phyloP scores from a whole-genome alignment of 306 rosid species.

The Geum urbanum region DNA sequence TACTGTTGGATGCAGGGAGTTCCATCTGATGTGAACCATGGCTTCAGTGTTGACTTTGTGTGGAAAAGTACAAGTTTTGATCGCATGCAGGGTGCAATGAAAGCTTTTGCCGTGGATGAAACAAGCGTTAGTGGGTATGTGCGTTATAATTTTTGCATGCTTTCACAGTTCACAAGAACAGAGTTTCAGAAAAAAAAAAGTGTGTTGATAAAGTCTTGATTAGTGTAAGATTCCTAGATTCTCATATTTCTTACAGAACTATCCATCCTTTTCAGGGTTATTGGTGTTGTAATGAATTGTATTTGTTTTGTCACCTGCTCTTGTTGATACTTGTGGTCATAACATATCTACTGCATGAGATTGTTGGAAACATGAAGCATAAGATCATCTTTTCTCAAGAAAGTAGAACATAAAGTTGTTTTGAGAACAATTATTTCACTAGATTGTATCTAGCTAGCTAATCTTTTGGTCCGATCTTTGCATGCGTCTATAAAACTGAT shows the following conservation, averaged over 20 bases:
- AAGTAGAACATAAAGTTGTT: background rate
- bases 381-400: background rate
- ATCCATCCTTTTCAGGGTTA: background rate
- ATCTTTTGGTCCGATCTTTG: background rate
- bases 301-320: background rate
- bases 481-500: background rate
- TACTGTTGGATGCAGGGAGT: conserved; percentile 69
- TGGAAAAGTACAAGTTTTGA: conserved; percentile 99
- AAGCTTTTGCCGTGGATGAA: conserved; percentile 98
- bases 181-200: background rate
- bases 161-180: background rate
- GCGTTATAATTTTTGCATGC: background rate
- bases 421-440: background rate
- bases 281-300: too few relatives aligned
- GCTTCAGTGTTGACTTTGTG: conserved; percentile 96
- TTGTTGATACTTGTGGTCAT: too few relatives aligned
- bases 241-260: background rate
- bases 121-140: conserved; percentile 99
- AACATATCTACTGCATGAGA: background rate
- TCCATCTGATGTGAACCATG: conserved; percentile 93
- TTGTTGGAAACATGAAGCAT: background rate
- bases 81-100: conserved; percentile 99
- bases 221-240: background rate
- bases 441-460: background rate
- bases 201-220: background rate